Base-by-base conservation (phyloP, 108 stramenopile genomes). In the Nitzschia putrida region DNA sequence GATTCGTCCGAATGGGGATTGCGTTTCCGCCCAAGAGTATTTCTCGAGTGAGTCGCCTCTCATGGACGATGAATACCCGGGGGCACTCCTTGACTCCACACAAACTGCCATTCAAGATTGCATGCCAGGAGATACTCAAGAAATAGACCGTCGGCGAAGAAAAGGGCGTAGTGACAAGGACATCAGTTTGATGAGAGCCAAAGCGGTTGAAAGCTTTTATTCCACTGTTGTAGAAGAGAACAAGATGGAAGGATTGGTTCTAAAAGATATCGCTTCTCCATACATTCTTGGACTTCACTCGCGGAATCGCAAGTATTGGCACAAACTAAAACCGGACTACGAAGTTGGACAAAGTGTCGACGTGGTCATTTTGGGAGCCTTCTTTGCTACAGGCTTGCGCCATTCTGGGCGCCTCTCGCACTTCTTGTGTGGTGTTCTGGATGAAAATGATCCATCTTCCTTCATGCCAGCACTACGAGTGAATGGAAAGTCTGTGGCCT, bases 261-360 rank as follows among this genome's bases (percentile, higher is more conserved):
- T 95, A 16, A 95, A 95, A 57, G 91, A 95, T 73, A 65, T 95
- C 8, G 77, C 85, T 2, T 78, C 88, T n/a, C 89, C 90, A 3
- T 85, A 85, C 44, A 47, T 80, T 45, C 67, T 95, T 7, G 91
- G 86, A 21, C 68, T 69, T 12, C 45, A 43, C 21, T 84, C 82
- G 7, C 53, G 88, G 20, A 64, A 61, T 8, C 68, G 85, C 16
- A 76, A 78, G 12, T 92, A 83, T 58, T 95, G 94, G 94, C 81
- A 68, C 58, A 95, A 95, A 57, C 68, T 81, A 66, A 86, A 86
- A 52, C 75, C 78, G 29, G 88, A 88, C 53, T 88, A 88, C 54
- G 73, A 74, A 18, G 52, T 52, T 34, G 72, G 66, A 20, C 47
- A 74, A 40, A 39, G 41, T 39, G 79, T 95, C 44, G 94, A 95